Conservation (phyloP, 2,329 filamentous ascomycete genomes). For the Colletotrichum lupini region DNA sequence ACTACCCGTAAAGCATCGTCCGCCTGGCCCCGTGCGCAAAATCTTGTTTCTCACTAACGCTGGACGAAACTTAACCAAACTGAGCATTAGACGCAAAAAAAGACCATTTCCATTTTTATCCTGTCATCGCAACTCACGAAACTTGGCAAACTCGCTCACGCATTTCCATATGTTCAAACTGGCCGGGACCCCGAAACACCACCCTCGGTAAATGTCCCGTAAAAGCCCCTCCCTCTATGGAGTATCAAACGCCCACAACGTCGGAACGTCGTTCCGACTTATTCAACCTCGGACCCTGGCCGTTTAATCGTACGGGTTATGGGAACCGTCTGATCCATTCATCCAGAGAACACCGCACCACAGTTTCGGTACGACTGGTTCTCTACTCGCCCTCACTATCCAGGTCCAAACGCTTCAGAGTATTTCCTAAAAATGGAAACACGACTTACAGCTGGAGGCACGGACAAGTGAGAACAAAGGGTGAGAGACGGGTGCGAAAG, state of each 20-base stretch:
- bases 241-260: not conserved
- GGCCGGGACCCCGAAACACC: not conserved
- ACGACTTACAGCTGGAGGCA: not conserved
- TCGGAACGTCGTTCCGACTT: not conserved
- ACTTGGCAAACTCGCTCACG: not conserved
- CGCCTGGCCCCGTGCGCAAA: not conserved
- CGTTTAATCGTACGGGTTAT: too few species aligned
- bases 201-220: not conserved
- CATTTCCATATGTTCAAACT: not conserved
- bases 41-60: not conserved
- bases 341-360: not conserved
- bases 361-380: not conserved
- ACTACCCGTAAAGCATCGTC: not conserved
- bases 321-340: not conserved
- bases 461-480: too few species aligned
- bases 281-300: not conserved
- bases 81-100: not conserved
- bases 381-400: not conserved
- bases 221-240: not conserved
- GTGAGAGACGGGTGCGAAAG: not conserved
- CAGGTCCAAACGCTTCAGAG: not conserved
- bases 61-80: not conserved
- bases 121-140: not conserved
- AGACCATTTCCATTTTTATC: not conserved
- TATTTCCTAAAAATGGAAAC: not conserved